Evolutionary conservation across 179 eudicot species (phyloP).

Genomic region (Beta corolliflora): DNA sequence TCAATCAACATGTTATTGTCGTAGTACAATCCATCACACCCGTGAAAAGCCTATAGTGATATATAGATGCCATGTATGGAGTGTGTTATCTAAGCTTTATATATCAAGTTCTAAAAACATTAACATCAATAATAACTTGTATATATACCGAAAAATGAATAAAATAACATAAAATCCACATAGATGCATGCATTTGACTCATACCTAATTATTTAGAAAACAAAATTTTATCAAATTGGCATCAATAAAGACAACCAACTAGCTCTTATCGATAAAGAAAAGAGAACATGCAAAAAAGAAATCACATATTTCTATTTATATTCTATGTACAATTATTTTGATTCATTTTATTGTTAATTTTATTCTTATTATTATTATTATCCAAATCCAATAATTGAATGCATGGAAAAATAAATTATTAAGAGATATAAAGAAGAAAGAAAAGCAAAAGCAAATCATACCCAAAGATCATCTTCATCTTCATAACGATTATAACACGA

Average conservation of each 20-base stretch:
- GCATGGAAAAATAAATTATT: neutral
- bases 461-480: slow-evolving; percentile 81
- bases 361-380: neutral
- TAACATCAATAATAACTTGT: neutral
- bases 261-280: slow-evolving; percentile 6
- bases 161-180: neutral
- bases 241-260: slow-evolving; percentile 11
- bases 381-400: slow-evolving; percentile 14
- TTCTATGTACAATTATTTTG: neutral
- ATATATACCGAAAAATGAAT: neutral
- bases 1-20: neutral
- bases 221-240: slow-evolving; percentile 7
- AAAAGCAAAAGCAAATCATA: slow-evolving; percentile 25
- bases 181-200: slow-evolving; percentile 18
- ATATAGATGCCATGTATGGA: slow-evolving; percentile 3
- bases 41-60: neutral
- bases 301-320: neutral
- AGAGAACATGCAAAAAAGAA: slow-evolving; percentile 14
- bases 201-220: slow-evolving; percentile 5
- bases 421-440: neutral
- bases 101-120: neutral
- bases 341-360: neutral
- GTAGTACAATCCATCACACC: slow-evolving; percentile 15
- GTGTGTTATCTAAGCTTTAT: neutral
- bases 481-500: slow-evolving; percentile 50